Base-by-base conservation (phyloP, 192 early-diverging fungal species). In the Coemansia sp. region DNA sequence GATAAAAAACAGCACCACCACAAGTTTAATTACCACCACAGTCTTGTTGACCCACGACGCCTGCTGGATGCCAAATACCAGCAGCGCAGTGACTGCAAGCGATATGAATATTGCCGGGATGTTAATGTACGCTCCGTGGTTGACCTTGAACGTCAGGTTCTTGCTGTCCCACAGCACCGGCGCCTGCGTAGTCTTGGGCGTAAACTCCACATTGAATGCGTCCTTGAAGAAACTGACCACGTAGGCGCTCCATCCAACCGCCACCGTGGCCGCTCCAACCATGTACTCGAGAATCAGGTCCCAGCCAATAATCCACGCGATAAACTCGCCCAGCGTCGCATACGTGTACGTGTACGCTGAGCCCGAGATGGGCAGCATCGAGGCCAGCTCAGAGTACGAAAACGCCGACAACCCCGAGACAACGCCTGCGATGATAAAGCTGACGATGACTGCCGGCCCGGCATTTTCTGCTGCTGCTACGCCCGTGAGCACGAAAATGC, bases 271-370 rank as follows among this genome's bases (percentile, higher is more conserved):
- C 17, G 91, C 87, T 3, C 89, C 88, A 14, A 94, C 87, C 67
- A 93, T 75, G 66, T 93, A 95, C 73, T 95, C 93, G 24, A 95
- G 71, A 11, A 92, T 88, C 34, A 95, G 69, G 72, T 92, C 88
- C 93, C 93, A 95, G 13, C 91, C 92, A 59, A 93, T 88, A 40
- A 91, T 88, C 93, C 93, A 95, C 1, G 86, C 92, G 18, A 91
- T 58, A 19, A 94, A 66, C 77, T 96, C 93, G 13, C 93, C 93
- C 57, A 94, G 69, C 0, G 92, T 89, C 9, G 89, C 89, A 54
- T 94, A 96, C 2, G 87, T 83, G 50, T 87, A 96, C 0, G 89
- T 88, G 65, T 93, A 96, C 7, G 93, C 89, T 0, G 91, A 92
- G 7, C 93, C 92, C 9, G 91, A 85, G 14, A 92, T 83, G 1